A percentile compares a stretch with the other conserved stretches of the same genome.
Evolutionary conservation across 345 rosid genomes (phyloP).

Genomic region (Citrus hindsii): DNA sequence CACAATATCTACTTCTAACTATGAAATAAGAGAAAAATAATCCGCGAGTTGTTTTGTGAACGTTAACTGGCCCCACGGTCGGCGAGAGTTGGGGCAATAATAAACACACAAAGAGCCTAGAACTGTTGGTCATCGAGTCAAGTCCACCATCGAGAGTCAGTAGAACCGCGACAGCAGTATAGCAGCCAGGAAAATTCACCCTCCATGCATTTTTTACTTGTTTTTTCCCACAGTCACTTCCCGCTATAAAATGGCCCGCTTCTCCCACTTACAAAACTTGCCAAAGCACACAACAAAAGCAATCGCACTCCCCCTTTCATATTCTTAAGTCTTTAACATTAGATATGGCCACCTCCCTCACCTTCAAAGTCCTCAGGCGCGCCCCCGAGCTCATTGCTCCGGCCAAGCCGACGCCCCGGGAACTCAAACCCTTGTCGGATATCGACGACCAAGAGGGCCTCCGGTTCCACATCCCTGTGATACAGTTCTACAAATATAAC

Average conservation of each 20-base stretch:
- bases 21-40: no score
- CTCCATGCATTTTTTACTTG: neutral
- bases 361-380: slow-evolving; percentile 31
- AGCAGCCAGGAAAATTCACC: neutral
- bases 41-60: no score
- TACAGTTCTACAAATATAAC: slow-evolving; percentile 29
- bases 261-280: neutral
- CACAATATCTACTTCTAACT: no score
- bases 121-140: neutral
- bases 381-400: slow-evolving; percentile 43
- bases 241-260: neutral
- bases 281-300: neutral
- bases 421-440: slow-evolving; percentile 46
- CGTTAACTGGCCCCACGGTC: no score
- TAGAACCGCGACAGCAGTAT: neutral
- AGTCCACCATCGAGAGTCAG: neutral
- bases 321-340: neutral
- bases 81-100: no score
- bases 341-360: slow-evolving; percentile 25
- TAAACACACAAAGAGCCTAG: no score
- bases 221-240: neutral
- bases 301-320: neutral
- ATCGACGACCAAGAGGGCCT: slow-evolving; percentile 54
- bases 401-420: slow-evolving; percentile 44
- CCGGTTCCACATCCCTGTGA: slow-evolving; percentile 34